phyloP scores from a whole-genome alignment of 768 basidiomycete genomes.

The Podaxis sp. region DNA sequence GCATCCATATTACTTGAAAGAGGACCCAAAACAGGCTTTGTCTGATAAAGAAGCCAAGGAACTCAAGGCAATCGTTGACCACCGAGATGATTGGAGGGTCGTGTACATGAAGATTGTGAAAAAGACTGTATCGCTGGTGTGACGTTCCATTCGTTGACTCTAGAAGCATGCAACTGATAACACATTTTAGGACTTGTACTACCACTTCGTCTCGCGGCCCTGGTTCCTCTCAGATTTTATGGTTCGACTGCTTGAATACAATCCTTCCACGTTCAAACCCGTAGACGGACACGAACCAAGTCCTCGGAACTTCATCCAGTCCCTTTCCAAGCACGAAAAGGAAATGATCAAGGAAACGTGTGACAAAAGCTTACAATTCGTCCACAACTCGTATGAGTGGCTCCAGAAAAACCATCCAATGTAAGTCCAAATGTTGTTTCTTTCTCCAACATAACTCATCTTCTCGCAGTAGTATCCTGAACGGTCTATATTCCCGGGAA shows the following conservation, averaged over 20 bases:
- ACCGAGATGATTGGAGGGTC: conserved; percentile 2
- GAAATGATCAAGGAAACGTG: conserved; percentile 18
- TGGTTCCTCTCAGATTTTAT: conserved; percentile 33
- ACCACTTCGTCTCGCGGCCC: conserved; percentile 1
- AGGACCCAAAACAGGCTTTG: conserved; percentile 1
- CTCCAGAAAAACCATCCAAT: conserved; percentile 11
- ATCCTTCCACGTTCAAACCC: conserved; percentile 24
- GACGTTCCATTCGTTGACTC: neutral
- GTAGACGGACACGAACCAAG: conserved; percentile 14
- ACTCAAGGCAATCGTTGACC: neutral
- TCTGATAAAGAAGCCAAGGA: neutral
- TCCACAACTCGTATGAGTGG: conserved; percentile 4
- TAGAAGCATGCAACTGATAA: neutral
- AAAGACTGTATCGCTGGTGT: conserved; percentile 9
- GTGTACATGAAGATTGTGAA: conserved; percentile 13
- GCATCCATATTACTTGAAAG: neutral
- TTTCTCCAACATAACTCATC: neutral
- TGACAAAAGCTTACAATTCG: conserved; percentile 3
- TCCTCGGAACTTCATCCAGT: conserved; percentile 27
- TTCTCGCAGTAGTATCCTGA: conserved; percentile 6
- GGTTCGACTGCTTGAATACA: conserved; percentile 42
- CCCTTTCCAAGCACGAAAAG: conserved; percentile 26
- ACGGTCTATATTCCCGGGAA: conserved; percentile 17
- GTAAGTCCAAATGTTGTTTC: neutral
- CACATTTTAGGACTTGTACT: conserved; percentile 4